Evolutionary conservation across 176 grass and related monocot species (phyloP).

Genomic region (Miscanthus lutarioriparius): DNA sequence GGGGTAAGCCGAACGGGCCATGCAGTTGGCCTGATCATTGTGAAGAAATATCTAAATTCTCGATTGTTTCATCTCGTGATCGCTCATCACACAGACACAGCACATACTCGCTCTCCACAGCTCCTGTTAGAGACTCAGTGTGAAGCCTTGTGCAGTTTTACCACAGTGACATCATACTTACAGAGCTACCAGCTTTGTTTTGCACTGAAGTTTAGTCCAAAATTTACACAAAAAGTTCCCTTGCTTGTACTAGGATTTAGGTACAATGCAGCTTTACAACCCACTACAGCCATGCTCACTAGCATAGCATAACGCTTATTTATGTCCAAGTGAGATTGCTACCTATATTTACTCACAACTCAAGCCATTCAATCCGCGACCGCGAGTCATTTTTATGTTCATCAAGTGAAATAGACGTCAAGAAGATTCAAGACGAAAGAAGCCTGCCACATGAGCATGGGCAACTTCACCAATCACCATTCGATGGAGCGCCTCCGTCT

Average conservation of each 20-base stretch:
- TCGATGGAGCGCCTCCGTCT: slow-evolving; percentile 71
- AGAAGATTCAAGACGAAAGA: background rate
- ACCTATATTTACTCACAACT: background rate
- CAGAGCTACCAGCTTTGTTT: background rate
- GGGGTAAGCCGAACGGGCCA: too few relatives aligned
- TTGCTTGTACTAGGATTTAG: background rate
- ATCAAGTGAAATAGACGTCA: background rate
- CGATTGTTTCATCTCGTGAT: background rate
- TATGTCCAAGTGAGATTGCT: background rate
- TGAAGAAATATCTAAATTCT: background rate
- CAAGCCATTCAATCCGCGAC: background rate
- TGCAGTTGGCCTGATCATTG: background rate
- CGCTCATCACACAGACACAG: background rate
- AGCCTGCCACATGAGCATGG: background rate
- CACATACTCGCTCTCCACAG: background rate
- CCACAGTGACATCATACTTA: background rate
- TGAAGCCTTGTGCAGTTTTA: background rate
- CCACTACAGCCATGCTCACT: background rate
- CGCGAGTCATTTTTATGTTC: background rate
- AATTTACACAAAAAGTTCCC: background rate
- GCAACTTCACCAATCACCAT: background rate
- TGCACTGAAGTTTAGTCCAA: background rate
- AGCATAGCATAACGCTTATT: background rate
- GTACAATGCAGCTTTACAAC: background rate
- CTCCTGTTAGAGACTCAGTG: background rate